Conservation (phyloP, 441 rosid species). For the Brassica hybrid region DNA sequence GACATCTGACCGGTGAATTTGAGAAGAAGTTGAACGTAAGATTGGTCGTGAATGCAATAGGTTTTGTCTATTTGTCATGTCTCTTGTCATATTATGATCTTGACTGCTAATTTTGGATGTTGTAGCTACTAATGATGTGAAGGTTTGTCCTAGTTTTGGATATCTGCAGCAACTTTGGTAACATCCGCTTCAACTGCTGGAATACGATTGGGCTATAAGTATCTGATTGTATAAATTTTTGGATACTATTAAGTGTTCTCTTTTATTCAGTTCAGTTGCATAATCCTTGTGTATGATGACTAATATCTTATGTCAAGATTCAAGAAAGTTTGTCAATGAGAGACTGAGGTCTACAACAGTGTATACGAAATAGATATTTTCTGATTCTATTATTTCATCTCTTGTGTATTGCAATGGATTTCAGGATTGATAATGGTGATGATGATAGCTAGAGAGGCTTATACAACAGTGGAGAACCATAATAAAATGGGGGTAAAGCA, state of each 20-base stretch:
- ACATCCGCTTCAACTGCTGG: not conserved
- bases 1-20: not conserved
- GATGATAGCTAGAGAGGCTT: constrained; percentile 43
- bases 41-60: not conserved
- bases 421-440: constrained; percentile 62
- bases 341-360: too few relatives aligned
- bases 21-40: not conserved
- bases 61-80: not conserved
- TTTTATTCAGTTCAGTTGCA: too few relatives aligned
- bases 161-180: not conserved
- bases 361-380: too few relatives aligned
- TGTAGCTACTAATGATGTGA: not conserved
- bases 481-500: constrained; percentile 56
- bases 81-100: not conserved
- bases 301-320: too few relatives aligned
- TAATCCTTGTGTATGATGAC: too few relatives aligned
- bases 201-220: not conserved
- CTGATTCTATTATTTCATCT: too few relatives aligned
- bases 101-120: not conserved
- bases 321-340: too few relatives aligned
- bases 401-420: constrained; percentile 71
- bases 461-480: constrained; percentile 60
- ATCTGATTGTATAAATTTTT: not conserved
- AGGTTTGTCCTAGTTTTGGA: not conserved
- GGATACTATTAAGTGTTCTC: not conserved